phyloP scores from a whole-genome alignment of 192 early-diverging fungal species.

The Obelidium mucronatum region DNA sequence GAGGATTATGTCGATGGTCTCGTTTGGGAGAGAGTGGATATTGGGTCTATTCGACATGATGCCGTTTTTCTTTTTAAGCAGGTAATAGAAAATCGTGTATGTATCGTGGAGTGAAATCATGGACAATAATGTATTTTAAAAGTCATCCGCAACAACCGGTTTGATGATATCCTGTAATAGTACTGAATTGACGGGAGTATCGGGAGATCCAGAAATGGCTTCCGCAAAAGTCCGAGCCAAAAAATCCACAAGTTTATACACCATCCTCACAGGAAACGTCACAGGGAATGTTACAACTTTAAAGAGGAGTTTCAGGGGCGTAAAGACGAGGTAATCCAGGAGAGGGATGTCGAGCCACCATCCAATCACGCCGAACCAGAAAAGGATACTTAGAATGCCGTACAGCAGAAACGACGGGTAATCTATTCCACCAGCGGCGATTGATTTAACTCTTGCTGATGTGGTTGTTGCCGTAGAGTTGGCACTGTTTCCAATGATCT shows the following conservation, averaged over 20 bases:
- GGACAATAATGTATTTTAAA: too few relatives aligned
- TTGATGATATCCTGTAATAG: too few relatives aligned
- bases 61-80: too few relatives aligned
- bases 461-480: not conserved
- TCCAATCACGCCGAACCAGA: conserved; percentile 6
- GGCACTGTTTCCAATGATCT: too few relatives aligned
- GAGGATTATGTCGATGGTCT: too few relatives aligned
- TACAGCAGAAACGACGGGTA: not conserved
- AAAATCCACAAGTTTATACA: not conserved
- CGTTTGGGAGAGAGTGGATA: too few relatives aligned
- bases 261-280: not conserved
- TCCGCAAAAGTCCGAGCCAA: not conserved
- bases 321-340: not conserved
- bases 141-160: too few relatives aligned
- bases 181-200: too few relatives aligned
- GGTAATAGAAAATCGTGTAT: too few relatives aligned
- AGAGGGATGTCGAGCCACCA: conserved; percentile 1
- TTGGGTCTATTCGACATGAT: too few relatives aligned
- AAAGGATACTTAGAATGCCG: not conserved
- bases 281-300: not conserved
- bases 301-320: not conserved
- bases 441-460: not conserved
- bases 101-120: too few relatives aligned
- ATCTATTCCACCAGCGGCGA: not conserved
- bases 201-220: too few relatives aligned